Evolutionary conservation across 2,329 filamentous ascomycete species (phyloP).

Genomic region (Colletotrichum plurivorum): DNA sequence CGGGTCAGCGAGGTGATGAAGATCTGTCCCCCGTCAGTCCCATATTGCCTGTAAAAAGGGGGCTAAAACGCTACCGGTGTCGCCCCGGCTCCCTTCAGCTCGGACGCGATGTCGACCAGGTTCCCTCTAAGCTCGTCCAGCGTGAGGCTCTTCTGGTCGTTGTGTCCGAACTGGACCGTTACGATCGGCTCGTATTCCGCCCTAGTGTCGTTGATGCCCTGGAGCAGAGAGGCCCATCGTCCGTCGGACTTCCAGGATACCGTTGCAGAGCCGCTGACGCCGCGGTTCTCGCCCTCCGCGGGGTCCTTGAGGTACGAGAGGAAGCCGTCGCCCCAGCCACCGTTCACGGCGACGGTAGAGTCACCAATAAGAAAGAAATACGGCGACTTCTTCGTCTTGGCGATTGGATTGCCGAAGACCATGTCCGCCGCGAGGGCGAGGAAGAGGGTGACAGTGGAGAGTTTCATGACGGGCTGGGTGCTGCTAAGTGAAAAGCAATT

Average conservation of each 20-base stretch:
- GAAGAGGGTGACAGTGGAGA: not conserved
- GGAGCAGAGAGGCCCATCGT: conserved; percentile 65
- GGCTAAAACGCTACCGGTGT: conserved; percentile 53
- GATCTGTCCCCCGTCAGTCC: conserved; percentile 47
- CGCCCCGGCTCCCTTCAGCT: conserved; percentile 59
- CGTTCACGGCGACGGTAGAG: conserved; percentile 61
- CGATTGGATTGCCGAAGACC: not conserved
- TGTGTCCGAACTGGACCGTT: conserved; percentile 70
- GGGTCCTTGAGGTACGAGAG: conserved; percentile 62
- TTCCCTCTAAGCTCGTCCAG: conserved; percentile 65
- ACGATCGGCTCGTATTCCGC: conserved; percentile 49
- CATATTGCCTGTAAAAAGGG: too few species aligned
- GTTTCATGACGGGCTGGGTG: not conserved
- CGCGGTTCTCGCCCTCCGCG: conserved; percentile 69
- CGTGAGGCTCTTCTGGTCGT: conserved; percentile 70
- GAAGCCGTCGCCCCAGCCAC: conserved; percentile 72
- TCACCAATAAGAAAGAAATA: conserved; percentile 65
- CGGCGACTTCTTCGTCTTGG: conserved; percentile 46
- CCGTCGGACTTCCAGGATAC: conserved; percentile 66
- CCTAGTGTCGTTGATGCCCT: conserved; percentile 56
- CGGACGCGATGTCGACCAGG: conserved; percentile 60
- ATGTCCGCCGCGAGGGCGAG: not conserved
- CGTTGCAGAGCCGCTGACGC: conserved; percentile 70
- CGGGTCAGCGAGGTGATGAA: conserved; percentile 70
- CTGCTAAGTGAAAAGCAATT: too few species aligned